Evolutionary conservation across 192 early-diverging fungal species (phyloP).

Genomic region (Phycomyces nitens): DNA sequence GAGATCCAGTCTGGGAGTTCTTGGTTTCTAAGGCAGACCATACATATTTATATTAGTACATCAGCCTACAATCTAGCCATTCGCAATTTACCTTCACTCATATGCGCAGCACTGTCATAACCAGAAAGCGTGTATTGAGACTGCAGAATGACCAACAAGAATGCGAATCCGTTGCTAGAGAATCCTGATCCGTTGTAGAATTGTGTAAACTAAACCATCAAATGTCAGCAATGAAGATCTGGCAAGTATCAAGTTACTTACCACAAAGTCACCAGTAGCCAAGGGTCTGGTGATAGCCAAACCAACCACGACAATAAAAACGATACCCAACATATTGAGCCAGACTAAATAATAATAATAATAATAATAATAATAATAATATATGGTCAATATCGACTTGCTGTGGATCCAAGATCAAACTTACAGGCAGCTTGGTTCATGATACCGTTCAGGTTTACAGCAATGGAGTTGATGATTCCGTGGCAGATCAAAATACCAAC

Average conservation of each 20-base stretch:
- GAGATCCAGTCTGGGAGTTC: conserved; percentile 45
- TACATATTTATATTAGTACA: not conserved
- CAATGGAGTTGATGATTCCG: conserved; percentile 48
- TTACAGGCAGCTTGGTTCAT: conserved; percentile 50
- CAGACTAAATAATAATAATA: conserved; percentile 18
- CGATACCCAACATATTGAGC: conserved; percentile 34
- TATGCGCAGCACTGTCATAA: conserved; percentile 43
- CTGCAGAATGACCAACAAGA: conserved; percentile 47
- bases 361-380: too few relatives aligned
- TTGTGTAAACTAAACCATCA: conserved; percentile 15
- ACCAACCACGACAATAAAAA: conserved; percentile 31
- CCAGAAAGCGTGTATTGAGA: conserved; percentile 57
- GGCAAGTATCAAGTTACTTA: not conserved
- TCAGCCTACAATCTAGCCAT: too few relatives aligned
- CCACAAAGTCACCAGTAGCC: conserved; percentile 16
- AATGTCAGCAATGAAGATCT: not conserved
- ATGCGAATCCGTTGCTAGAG: conserved; percentile 42
- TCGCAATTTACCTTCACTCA: conserved; percentile 35
- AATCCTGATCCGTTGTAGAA: conserved; percentile 49
- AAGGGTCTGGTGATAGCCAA: conserved; percentile 29
- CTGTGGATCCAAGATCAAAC: too few relatives aligned
- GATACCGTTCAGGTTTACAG: conserved; percentile 40
- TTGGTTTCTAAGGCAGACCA: conserved; percentile 42
- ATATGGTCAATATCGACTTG: too few relatives aligned
- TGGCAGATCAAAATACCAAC: conserved; percentile 49